Percentiles rank a stretch among this genome's conserved stretches.
Evolutionary conservation across 1,139 yeast species (phyloP).

Genomic region (Pichia sp.): DNA sequence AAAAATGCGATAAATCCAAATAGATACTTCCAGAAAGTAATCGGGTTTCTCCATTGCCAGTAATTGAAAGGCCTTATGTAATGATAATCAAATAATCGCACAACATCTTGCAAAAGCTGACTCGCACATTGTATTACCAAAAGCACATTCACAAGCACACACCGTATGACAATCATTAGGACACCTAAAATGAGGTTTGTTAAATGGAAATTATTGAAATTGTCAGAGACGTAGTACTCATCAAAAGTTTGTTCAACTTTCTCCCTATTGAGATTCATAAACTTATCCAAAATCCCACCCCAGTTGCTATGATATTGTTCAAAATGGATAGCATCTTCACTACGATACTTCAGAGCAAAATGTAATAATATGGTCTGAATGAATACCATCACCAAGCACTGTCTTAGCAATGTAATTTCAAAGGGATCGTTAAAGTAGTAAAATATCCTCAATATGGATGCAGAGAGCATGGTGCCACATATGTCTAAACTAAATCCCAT

Average conservation of each 20-base stretch:
- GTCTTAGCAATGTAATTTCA: conserved; percentile 67
- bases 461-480: conserved; percentile 83
- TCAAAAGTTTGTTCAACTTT: conserved; percentile 13
- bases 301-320: conserved; percentile 25
- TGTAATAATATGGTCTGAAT: conserved; percentile 62
- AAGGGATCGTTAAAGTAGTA: conserved; percentile 77
- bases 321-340: conserved; percentile 36
- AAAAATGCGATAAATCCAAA: conserved; percentile 37
- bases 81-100: conserved; percentile 63
- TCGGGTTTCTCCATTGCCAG: conserved; percentile 80
- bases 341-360: conserved; percentile 57
- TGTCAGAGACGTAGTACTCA: conserved; percentile 1
- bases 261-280: conserved; percentile 13
- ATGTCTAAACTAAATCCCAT: conserved; percentile 82
- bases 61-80: conserved; percentile 59
- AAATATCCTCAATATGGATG: conserved; percentile 64
- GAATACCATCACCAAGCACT: conserved; percentile 69
- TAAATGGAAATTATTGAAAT: conserved; percentile 1
- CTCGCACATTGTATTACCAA: conserved; percentile 21
- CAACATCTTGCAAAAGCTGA: conserved; percentile 26
- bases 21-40: conserved; percentile 61
- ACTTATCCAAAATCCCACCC: conserved; percentile 15
- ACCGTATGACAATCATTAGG: conserved; percentile 5
- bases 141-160: conserved; percentile 11
- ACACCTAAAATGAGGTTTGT: conserved; percentile 5